Evolutionary conservation across 2,329 filamentous ascomycete species (phyloP).

Genomic region (Aspergillus brasiliensis): DNA sequence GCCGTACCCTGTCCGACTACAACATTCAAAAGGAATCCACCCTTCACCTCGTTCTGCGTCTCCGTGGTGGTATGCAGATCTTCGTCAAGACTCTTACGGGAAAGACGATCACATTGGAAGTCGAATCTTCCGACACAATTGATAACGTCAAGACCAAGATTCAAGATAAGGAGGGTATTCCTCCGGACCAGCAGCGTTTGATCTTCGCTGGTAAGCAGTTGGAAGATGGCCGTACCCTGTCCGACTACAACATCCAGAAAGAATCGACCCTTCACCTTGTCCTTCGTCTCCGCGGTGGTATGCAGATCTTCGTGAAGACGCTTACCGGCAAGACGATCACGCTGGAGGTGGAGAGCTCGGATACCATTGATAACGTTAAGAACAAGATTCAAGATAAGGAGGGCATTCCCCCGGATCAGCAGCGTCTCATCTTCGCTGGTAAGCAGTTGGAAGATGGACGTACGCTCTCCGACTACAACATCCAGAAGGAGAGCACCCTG

Average conservation of each 20-base stretch:
- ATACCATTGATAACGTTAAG: slow-evolving; percentile 73
- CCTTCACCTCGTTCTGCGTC: slow-evolving; percentile 81
- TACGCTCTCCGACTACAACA: slow-evolving; percentile 57
- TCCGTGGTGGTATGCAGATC: slow-evolving; percentile 74
- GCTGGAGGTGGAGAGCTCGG: slow-evolving; percentile 67
- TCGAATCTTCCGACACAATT: slow-evolving; percentile 86
- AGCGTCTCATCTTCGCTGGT: slow-evolving; percentile 70
- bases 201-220: slow-evolving; percentile 95
- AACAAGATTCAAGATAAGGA: slow-evolving; percentile 81
- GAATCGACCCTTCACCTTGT: slow-evolving; percentile 81
- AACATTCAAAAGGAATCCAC: slow-evolving; percentile 95
- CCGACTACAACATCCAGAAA: slow-evolving; percentile 97
- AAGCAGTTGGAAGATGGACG: slow-evolving; percentile 62
- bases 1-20: slow-evolving; percentile 86
- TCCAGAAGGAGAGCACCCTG: slow-evolving; percentile 64
- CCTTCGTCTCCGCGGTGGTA: slow-evolving; percentile 78
- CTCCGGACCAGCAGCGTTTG: slow-evolving; percentile 89
- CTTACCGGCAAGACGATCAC: slow-evolving; percentile 75
- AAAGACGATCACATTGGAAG: slow-evolving; percentile 92
- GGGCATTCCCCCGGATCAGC: slow-evolving; percentile 70
- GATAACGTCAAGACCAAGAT: slow-evolving; percentile 96
- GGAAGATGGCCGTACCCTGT: slow-evolving; percentile 86
- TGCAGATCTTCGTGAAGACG: slow-evolving; percentile 85
- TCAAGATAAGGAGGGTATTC: slow-evolving; percentile 78
- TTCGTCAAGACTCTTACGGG: slow-evolving; percentile 66